These are phyloP conservation scores for Lasiodiplodia sp. DNA, from an alignment of 2,329 filamentous ascomycete species.

Conservation along the genomic window DNA sequence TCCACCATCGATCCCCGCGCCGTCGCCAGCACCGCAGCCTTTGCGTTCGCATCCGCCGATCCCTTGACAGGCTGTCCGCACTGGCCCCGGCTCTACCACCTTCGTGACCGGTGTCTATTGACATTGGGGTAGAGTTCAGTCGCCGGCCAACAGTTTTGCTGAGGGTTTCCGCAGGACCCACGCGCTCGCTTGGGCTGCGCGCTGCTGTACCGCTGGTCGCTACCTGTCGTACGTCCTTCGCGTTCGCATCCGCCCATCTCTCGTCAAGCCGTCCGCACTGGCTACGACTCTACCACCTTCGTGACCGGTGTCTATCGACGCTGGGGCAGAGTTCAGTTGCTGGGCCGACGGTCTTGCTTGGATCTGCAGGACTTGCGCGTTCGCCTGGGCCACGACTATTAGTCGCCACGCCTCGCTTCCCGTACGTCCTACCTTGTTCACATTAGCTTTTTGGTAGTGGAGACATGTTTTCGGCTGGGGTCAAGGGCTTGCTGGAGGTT, in stretches of 20 bases:
- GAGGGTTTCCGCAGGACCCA: neutral
- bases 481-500: too few species aligned
- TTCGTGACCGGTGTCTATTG: neutral
- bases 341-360: neutral
- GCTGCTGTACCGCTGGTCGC: neutral
- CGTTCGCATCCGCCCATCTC: neutral
- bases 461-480: too few species aligned
- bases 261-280: neutral
- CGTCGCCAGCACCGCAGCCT: neutral
- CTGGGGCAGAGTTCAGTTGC: neutral
- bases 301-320: neutral
- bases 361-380: too few species aligned
- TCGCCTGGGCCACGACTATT: too few species aligned
- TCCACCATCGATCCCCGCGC: too few species aligned
- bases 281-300: neutral
- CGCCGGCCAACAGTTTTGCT: constrained; percentile 1
- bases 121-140: neutral
- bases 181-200: neutral
- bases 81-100: constrained; percentile 10
- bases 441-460: too few species aligned
- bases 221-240: neutral
- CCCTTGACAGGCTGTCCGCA: neutral
- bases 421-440: too few species aligned
- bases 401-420: too few species aligned
- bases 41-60: constrained; percentile 5